Evolutionary conservation across 2,329 filamentous ascomycete genomes (phyloP), one percentile per base, ranked within the genome.

Genomic region (Trichoderma aggressivum): DNA sequence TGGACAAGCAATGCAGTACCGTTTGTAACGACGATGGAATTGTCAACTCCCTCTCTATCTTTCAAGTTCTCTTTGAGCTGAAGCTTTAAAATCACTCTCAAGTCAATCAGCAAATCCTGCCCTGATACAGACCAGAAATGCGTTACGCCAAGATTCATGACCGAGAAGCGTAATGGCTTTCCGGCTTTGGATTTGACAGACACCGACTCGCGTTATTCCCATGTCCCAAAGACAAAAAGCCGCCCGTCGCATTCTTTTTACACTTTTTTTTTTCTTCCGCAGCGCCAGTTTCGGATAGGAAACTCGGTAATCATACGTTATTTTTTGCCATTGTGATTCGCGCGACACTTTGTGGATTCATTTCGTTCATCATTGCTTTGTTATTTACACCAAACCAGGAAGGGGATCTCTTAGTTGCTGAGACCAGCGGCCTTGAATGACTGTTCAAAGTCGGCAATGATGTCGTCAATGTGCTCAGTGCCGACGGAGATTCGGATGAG

Each of bases 381-480:
- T 36, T 26, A 18, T 28, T 11, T 61, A 36, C 24, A 59, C 21
- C 10, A 53, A 61, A 56, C 21, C 10, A 36, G 11, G 21, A 11
- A 30, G 11, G 32, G 2, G 10, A 53, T n/a, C n/a, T 28, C 30
- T 28, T 56, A 16, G 5, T 32, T 24, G 24, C 32, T 69, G 21
- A 65, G 65, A 36, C 36, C 28, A 0, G 88, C 86, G 30, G 88
- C 86, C 79, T 89, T 87, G 82, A 98, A 97, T 0, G 93, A 92
- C 85, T 97, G 94, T 81, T 95, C 91, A 80, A 98, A 98, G 82
- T 98, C 95, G 76, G 90, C 92, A 78, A 97, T 96, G 77, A 98
- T 98, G 79, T 98, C 95, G 84, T 97, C 94, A 79, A 98, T 97
- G 81, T 98, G 94, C 84, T 98, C 95, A 1, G 92, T 97, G 66